Conservation (phyloP, 345 rosid genomes). For the Isatis tinctoria region DNA sequence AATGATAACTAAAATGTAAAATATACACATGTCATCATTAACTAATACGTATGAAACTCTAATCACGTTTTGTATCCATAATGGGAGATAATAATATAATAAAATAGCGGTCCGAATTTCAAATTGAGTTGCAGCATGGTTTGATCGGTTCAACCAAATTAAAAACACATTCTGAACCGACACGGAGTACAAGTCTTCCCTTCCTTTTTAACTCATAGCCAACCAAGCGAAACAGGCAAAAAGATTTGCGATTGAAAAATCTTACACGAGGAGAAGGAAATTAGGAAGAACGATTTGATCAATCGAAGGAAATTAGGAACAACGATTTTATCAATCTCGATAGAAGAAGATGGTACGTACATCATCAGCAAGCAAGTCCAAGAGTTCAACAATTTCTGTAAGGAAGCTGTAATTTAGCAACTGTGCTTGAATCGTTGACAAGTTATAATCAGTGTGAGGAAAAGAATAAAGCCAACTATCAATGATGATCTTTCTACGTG, state of each 20-base stretch:
- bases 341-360: conserved; percentile 26
- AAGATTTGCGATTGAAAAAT: conserved; percentile 12
- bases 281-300: too few species aligned
- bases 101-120: background rate
- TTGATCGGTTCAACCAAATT: background rate
- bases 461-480: background rate
- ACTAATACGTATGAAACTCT: too few species aligned
- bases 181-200: background rate
- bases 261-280: background rate
- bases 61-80: too few species aligned
- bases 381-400: conserved; percentile 24
- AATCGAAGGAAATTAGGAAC: background rate
- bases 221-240: background rate
- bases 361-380: conserved; percentile 33
- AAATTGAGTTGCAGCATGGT: background rate
- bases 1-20: too few species aligned
- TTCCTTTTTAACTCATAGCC: background rate
- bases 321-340: conserved; percentile 15
- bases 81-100: too few species aligned
- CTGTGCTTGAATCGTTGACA: background rate
- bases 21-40: too few species aligned
- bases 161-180: background rate
- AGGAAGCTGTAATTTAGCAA: conserved; percentile 34
- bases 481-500: background rate
- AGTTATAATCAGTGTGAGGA: background rate